Evolutionary conservation across 495 filamentous ascomycete genomes (phyloP).

Genomic region (Rhizodiscina lignyota): DNA sequence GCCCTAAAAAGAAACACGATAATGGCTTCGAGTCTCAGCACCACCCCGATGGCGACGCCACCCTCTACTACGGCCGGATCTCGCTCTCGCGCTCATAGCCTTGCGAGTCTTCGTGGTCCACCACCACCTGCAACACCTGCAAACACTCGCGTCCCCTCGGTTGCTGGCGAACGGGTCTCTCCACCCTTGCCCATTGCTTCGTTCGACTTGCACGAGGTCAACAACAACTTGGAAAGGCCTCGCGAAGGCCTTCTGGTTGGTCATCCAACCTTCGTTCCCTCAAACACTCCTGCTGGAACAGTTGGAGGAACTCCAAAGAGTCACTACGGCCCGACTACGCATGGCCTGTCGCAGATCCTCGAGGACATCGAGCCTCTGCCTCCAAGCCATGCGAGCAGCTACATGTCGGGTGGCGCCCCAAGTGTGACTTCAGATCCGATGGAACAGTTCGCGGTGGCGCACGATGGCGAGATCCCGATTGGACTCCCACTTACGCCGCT

Average conservation of each 20-base stretch:
- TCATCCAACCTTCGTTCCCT: conserved; percentile 2
- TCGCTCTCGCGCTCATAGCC: conserved; percentile 2
- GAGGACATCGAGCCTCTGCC: conserved; percentile 8
- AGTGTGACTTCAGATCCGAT: too few relatives aligned
- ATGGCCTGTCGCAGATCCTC: conserved; percentile 5
- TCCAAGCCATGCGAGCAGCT: too few relatives aligned
- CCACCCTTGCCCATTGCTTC: neutral
- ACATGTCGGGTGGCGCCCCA: too few relatives aligned
- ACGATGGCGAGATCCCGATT: too few relatives aligned
- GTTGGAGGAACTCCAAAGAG: conserved; percentile 2
- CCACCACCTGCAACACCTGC: neutral
- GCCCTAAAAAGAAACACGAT: too few relatives aligned
- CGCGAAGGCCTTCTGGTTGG: neutral
- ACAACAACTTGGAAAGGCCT: neutral
- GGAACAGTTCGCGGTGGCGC: too few relatives aligned
- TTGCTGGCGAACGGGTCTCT: neutral
- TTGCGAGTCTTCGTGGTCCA: neutral
- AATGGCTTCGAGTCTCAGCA: too few relatives aligned
- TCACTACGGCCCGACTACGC: conserved; percentile 3
- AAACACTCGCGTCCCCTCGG: conserved; percentile 2
- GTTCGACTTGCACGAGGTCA: neutral
- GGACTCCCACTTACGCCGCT: too few relatives aligned
- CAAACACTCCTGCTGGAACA: conserved; percentile 4
- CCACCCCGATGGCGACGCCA: too few relatives aligned
- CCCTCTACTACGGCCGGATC: too few relatives aligned